Evolutionary conservation across 2,329 filamentous ascomycete species (phyloP).

Genomic region (Nemania sp.): DNA sequence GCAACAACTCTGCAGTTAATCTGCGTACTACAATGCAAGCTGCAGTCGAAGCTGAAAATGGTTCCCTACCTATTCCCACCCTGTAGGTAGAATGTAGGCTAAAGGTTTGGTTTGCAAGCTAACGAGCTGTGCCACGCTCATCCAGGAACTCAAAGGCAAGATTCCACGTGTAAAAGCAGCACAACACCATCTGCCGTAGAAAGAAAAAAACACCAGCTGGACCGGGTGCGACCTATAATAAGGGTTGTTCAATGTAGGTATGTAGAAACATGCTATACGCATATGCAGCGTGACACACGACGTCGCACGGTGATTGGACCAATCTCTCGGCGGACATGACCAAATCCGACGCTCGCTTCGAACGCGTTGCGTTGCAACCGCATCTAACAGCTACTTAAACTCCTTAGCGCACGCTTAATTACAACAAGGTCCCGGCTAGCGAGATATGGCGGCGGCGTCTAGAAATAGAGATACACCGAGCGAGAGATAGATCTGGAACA

Average conservation of each 20-base stretch:
- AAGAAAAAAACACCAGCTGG: too few species aligned
- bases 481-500: not conserved
- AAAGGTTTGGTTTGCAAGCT: too few species aligned
- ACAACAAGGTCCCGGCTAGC: not conserved
- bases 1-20: too few species aligned
- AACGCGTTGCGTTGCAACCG: slow-evolving; percentile 19
- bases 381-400: slow-evolving; percentile 1
- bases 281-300: not conserved
- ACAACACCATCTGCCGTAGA: slow-evolving; percentile 12
- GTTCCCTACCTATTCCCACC: too few species aligned
- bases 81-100: too few species aligned
- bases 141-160: not conserved
- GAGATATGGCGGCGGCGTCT: not conserved
- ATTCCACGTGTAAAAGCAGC: slow-evolving; percentile 22
- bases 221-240: too few species aligned
- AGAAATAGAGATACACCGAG: not conserved
- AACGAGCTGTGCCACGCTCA: too few species aligned
- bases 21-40: too few species aligned
- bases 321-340: slow-evolving; percentile 11
- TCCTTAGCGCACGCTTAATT: not conserved
- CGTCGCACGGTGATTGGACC: slow-evolving; percentile 20
- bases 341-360: slow-evolving; percentile 19
- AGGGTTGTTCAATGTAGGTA: too few species aligned
- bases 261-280: slow-evolving; percentile 11
- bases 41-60: too few species aligned